Percentiles rank a stretch among this genome's conserved stretches.
These are phyloP conservation scores for Neurospora pannonica DNA, from an alignment of 495 filamentous ascomycete species.

Conservation along the genomic window DNA sequence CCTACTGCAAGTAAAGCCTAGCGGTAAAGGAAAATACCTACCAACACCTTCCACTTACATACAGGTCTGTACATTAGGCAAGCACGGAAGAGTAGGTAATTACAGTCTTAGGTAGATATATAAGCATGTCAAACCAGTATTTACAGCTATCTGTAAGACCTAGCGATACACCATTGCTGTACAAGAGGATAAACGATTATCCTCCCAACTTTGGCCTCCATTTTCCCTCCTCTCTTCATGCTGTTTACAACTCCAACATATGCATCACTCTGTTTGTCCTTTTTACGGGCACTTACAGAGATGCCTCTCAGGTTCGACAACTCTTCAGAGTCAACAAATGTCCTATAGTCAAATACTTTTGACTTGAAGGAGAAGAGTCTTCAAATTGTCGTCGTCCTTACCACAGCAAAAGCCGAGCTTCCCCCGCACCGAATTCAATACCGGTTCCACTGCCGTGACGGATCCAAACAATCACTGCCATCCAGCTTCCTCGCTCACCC, in stretches of 20 bases:
- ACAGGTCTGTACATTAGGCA: not conserved
- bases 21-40: not conserved
- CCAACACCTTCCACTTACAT: not conserved
- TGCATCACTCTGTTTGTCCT: not conserved
- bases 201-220: not conserved
- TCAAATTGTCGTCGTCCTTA: too few species aligned
- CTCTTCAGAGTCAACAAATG: not conserved
- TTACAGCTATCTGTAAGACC: not conserved
- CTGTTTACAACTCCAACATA: not conserved
- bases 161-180: not conserved
- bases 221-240: not conserved
- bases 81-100: not conserved
- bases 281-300: not conserved
- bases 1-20: not conserved
- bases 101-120: not conserved
- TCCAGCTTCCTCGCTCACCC: not conserved
- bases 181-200: not conserved
- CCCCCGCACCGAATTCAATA: not conserved
- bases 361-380: not conserved
- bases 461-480: not conserved
- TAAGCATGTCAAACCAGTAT: not conserved
- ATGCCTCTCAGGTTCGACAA: not conserved
- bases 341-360: not conserved
- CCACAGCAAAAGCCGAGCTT: not conserved
- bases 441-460: not conserved